Evolutionary conservation across 2,329 filamentous ascomycete species (phyloP).

Genomic region (Aspergillus sp.): DNA sequence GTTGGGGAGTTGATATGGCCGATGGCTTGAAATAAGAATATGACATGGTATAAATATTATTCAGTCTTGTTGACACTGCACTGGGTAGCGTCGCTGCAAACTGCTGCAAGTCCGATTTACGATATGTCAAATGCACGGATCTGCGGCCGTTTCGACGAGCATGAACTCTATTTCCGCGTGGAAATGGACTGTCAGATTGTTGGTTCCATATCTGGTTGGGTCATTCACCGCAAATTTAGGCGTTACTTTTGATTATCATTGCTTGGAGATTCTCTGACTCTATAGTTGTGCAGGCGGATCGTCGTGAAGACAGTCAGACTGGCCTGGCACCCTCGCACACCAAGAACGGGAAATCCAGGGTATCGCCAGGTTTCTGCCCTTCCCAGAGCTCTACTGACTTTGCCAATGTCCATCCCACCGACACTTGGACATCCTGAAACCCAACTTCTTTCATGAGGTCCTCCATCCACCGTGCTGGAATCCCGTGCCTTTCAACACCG

Average conservation of each 20-base stretch:
- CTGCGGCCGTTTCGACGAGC: not conserved
- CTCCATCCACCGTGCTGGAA: slow-evolving; percentile 44
- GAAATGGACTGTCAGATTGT: not conserved
- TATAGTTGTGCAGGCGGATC: too few species aligned
- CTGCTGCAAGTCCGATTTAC: not conserved
- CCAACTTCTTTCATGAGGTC: slow-evolving; percentile 48
- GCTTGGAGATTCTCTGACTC: too few species aligned
- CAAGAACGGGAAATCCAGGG: slow-evolving; percentile 45
- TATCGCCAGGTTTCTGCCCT: slow-evolving; percentile 34
- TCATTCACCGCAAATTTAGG: not conserved
- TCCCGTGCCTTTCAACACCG: slow-evolving; percentile 57
- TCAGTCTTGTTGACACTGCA: not conserved
- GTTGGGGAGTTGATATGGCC: not conserved
- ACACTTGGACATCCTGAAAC: slow-evolving; percentile 51
- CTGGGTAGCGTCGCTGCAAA: not conserved
- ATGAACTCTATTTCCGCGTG: not conserved
- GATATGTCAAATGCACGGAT: not conserved
- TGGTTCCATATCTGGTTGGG: not conserved
- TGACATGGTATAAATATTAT: not conserved
- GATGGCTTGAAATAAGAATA: not conserved
- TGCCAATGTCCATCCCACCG: slow-evolving; percentile 50
- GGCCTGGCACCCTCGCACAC: slow-evolving; percentile 36
- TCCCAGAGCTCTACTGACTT: slow-evolving; percentile 53
- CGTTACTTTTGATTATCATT: not conserved
- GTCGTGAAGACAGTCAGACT: not conserved